Evolutionary conservation across 306 rosid genomes (phyloP), one percentile per base, ranked within the genome.

Genomic region (peach (Prunus persica)): DNA sequence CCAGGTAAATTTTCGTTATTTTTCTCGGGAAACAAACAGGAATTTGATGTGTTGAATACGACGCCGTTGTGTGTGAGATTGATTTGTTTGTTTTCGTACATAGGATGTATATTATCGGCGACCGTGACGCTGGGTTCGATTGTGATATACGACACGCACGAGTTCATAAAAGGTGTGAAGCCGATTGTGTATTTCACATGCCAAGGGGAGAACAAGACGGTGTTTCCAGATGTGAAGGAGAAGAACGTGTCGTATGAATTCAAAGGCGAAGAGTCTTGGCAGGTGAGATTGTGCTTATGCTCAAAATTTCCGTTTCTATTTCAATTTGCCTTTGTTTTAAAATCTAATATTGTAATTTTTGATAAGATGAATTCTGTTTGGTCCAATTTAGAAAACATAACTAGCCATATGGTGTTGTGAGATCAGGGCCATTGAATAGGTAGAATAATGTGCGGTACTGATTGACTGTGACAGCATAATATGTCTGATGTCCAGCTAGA

Each of bases 211-310:
- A 89, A 85, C 86, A 80, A 54, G 75, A 91, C 82, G 34, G 75
- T 71, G 22, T 74, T 93, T 74, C 91, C 90, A 19, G 93, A 90
- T 75, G 95, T 94, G 46, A 89, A 84, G 83, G 85, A 79, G 75
- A 52, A 83, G 3, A 79, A 77, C 57, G 75, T 80, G 65, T 12
- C 78, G 60, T 91, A 91, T 75, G 80, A 84, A 73, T 94, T 91
- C 88, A 89, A 79, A 34, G 96, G 88, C 52, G 70, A 94, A 84
- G 97, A 94, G 82, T 91, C 98, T 82, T 94, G 98, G 98, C 93
- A 94, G 98, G 98, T 91, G 80, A 10, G 64, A 51, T 18, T 3
- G 65, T 38, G 43, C 43, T 38, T 38, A 25, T 24, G 14, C 25
- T 25, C 38, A 0, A 16, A 24, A 58, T 25, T 25, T 25, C 34